A percentile compares a stretch with the other conserved stretches of the same genome.
These are phyloP conservation scores for Sphagnum magellanicum DNA, from an alignment of 228 moss, liverwort and hornwort species.

Conservation along the genomic window DNA sequence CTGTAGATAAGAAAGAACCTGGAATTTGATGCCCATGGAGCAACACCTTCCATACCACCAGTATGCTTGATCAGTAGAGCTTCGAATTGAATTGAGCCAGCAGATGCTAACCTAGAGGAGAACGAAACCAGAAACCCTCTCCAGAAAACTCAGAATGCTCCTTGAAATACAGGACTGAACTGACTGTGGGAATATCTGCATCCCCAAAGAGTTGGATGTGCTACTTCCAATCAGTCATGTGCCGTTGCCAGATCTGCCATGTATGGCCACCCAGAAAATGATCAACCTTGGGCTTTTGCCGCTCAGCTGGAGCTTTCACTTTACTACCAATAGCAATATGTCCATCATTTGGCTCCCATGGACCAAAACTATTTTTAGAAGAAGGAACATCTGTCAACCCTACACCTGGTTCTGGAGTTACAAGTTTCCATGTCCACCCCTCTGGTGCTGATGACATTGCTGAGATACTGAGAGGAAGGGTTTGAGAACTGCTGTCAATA, in stretches of 20 bases:
- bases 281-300: conserved; percentile 26
- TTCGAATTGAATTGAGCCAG: too few species aligned
- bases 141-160: too few species aligned
- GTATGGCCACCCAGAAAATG: conserved; percentile 6
- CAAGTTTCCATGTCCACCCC: conserved; percentile 21
- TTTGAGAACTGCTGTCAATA: conserved; percentile 11
- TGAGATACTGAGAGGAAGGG: conserved; percentile 5
- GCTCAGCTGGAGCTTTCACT: conserved; percentile 21
- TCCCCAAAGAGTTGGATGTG: not conserved
- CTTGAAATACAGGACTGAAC: too few species aligned
- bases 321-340: conserved; percentile 17
- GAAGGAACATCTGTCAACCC: conserved; percentile 9
- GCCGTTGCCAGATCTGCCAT: conserved; percentile 25
- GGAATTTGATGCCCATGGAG: too few species aligned
- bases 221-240: conserved; percentile 25
- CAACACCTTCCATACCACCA: too few species aligned
- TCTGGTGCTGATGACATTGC: conserved; percentile 14
- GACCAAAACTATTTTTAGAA: conserved; percentile 10
- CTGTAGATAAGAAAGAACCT: too few species aligned
- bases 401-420: conserved; percentile 11
- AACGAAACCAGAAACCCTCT: too few species aligned
- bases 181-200: too few species aligned
- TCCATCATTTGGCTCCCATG: conserved; percentile 18
- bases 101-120: too few species aligned
- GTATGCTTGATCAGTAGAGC: too few species aligned